Conservation (phyloP, 345 rosid species). For the Rhodamnia rubescens region DNA sequence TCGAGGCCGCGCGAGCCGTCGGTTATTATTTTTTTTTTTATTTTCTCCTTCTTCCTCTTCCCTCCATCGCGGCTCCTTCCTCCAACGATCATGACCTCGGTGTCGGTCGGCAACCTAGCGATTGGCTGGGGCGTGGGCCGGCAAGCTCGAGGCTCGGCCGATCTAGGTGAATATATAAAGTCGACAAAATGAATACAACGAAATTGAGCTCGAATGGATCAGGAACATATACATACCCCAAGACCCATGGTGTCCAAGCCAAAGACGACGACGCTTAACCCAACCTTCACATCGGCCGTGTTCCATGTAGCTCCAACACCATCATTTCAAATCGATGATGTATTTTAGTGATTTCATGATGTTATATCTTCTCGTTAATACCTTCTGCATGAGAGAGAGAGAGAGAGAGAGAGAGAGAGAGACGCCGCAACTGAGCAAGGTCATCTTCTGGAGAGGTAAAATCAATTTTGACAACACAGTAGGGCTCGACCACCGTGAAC, state of each 20-base stretch:
- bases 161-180: not conserved
- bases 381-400: not conserved
- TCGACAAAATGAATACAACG: not conserved
- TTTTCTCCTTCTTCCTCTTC: no score
- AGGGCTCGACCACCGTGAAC: constrained; percentile 53
- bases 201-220: not conserved
- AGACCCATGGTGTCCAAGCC: constrained; percentile 66
- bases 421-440: constrained; percentile 57
- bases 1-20: no score
- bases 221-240: constrained; percentile 29
- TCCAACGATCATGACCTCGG: no score
- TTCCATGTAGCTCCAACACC: constrained; percentile 80
- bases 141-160: no score
- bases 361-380: no score
- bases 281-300: constrained; percentile 42
- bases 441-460: constrained; percentile 41
- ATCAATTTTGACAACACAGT: constrained; percentile 40
- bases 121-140: no score
- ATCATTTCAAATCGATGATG: not conserved
- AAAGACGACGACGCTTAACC: constrained; percentile 48
- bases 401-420: constrained; percentile 9
- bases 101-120: no score
- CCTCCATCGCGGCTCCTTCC: no score
- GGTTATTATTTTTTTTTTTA: no score
- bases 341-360: not conserved